Evolutionary conservation across 2,329 filamentous ascomycete genomes (phyloP).

Genomic region (Chrysoporthe austroafricana): DNA sequence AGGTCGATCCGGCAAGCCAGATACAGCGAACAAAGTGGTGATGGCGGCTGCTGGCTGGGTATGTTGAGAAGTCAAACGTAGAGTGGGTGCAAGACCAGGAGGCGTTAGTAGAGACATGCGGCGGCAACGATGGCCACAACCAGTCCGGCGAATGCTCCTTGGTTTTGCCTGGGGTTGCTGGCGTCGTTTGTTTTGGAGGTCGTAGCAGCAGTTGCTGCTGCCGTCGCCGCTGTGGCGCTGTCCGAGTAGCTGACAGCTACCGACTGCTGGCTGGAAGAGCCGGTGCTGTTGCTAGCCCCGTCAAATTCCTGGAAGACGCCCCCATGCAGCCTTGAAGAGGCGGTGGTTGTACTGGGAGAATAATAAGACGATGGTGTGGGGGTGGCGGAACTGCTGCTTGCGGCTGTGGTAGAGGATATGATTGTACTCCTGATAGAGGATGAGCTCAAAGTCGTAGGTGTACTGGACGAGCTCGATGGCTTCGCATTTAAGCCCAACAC

Average conservation of each 20-base stretch:
- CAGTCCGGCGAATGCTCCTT: slow-evolving; percentile 56
- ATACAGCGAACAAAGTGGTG: slow-evolving; percentile 2
- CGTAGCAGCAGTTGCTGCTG: slow-evolving; percentile 32
- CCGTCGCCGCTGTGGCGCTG: slow-evolving; percentile 26
- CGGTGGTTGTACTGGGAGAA: slow-evolving; percentile 22
- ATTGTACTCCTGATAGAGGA: slow-evolving; percentile 29
- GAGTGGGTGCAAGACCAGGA: slow-evolving; percentile 38
- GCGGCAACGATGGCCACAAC: slow-evolving; percentile 60
- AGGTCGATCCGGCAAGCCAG: slow-evolving; percentile 3
- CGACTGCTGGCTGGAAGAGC: slow-evolving; percentile 12
- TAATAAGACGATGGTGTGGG: slow-evolving; percentile 29
- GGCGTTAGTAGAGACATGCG: slow-evolving; percentile 49
- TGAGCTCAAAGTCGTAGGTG: slow-evolving; percentile 24
- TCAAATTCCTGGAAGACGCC: slow-evolving; percentile 61
- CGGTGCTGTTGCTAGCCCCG: slow-evolving; percentile 37
- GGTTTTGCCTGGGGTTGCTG: slow-evolving; percentile 48
- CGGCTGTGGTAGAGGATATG: background rate
- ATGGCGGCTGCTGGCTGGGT: slow-evolving; percentile 17
- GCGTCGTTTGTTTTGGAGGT: slow-evolving; percentile 47
- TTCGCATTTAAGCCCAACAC: slow-evolving; percentile 5
- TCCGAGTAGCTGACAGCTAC: background rate
- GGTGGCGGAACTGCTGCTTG: slow-evolving; percentile 14
- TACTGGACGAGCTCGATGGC: slow-evolving; percentile 19
- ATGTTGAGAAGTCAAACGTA: slow-evolving; percentile 6
- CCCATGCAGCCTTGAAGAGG: slow-evolving; percentile 32